phyloP scores from a whole-genome alignment of 306 rosid species.

The Gastrolobium bilobum region DNA sequence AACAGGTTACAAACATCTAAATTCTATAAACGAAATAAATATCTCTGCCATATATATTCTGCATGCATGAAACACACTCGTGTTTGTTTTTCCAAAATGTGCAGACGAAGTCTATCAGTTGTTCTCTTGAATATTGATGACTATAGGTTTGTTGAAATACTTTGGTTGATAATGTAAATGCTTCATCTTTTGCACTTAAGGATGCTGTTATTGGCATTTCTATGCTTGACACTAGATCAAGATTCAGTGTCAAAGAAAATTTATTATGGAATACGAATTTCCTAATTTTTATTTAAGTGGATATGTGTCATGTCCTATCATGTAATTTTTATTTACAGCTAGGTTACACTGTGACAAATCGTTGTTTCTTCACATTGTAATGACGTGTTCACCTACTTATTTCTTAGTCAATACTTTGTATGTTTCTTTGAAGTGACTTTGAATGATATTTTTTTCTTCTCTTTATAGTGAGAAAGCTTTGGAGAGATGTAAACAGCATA shows the following conservation, averaged over 20 bases:
- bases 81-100: not conserved
- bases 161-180: not conserved
- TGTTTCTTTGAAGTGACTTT: constrained; percentile 34
- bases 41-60: not conserved
- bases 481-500: constrained; percentile 70
- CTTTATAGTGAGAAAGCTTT: constrained; percentile 70
- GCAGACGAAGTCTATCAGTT: not conserved
- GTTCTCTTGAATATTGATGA: not conserved
- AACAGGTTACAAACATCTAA: not conserved
- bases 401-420: constrained; percentile 5
- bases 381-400: constrained; percentile 3
- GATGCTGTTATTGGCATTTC: constrained; percentile 12
- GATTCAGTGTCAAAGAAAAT: not conserved
- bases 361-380: not conserved
- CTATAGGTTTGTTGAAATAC: constrained; percentile 20
- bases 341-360: not conserved
- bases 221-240: not conserved
- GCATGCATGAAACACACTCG: not conserved
- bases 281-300: constrained; percentile 23
- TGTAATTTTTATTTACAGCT: not conserved
- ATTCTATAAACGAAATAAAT: not conserved
- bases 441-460: constrained; percentile 35
- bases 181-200: not conserved
- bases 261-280: not conserved
- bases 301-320: not conserved